Percentiles rank a stretch among this genome's conserved stretches.
These are phyloP conservation scores for Astragalus membranaceus DNA, from an alignment of 306 rosid genomes.

Conservation along the genomic window DNA sequence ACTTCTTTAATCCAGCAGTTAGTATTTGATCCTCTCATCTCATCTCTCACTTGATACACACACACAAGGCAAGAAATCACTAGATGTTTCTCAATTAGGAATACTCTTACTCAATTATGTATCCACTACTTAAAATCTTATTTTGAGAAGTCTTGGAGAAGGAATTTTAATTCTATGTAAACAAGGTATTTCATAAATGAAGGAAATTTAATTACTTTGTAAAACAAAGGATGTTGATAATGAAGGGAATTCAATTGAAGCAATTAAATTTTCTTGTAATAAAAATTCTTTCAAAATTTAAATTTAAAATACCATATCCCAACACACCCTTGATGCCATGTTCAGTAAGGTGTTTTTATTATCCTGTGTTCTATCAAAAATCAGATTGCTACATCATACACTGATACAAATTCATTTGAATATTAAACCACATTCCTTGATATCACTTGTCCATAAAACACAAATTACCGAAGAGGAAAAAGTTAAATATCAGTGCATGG, in stretches of 20 bases:
- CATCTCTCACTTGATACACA: no score
- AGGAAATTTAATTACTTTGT: neutral
- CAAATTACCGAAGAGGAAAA: neutral
- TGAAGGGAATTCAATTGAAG: neutral
- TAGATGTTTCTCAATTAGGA: neutral
- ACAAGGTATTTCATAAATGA: neutral
- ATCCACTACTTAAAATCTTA: neutral
- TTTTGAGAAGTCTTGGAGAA: neutral
- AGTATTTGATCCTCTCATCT: neutral
- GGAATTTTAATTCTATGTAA: neutral
- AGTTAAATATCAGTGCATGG: neutral
- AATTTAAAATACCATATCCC: neutral
- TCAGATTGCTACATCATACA: neutral
- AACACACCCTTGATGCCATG: neutral
- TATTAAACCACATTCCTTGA: constrained; percentile 14
- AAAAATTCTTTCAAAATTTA: neutral
- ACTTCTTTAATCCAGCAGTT: neutral
- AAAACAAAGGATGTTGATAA: neutral
- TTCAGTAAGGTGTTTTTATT: constrained; percentile 9
- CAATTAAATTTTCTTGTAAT: neutral
- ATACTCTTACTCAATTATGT: neutral
- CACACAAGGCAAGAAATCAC: no score
- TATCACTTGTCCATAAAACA: constrained; percentile 3
- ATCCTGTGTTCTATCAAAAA: neutral
- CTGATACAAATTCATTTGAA: constrained; percentile 6